These are phyloP conservation scores for Microbotryum silenes-acaulis DNA, from an alignment of 1,284 basidiomycete genomes.

Conservation along the genomic window DNA sequence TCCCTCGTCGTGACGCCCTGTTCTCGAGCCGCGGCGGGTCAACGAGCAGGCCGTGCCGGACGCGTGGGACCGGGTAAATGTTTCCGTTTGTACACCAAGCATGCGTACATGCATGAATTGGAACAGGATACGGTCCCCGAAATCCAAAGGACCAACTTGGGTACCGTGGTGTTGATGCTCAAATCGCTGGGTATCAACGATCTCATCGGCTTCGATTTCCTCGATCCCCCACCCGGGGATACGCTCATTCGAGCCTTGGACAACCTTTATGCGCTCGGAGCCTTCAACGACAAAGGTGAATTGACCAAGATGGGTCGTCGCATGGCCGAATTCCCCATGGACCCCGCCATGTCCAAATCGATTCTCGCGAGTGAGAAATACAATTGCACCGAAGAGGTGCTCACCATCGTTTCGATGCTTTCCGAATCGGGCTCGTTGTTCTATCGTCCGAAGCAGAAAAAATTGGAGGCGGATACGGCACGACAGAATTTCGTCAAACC, in stretches of 20 bases:
- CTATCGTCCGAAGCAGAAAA: conserved; percentile 86
- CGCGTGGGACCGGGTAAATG: conserved; percentile 98
- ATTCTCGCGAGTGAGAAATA: conserved; percentile 94
- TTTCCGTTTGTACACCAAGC: conserved; percentile 69
- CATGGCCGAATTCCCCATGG: conserved; percentile 95
- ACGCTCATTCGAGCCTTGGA: conserved; percentile 95
- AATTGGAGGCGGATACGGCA: conserved; percentile 72
- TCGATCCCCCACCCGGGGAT: conserved; percentile 73
- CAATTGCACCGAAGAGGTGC: conserved; percentile 90
- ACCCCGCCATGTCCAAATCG: conserved; percentile 93
- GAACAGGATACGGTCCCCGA: conserved; percentile 56
- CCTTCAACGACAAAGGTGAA: conserved; percentile 91
- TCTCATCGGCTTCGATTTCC: conserved; percentile 55
- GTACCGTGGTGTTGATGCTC: conserved; percentile 53
- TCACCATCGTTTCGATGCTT: conserved; percentile 97
- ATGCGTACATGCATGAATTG: conserved; percentile 56
- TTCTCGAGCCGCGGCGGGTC: conserved; percentile 92
- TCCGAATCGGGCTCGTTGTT: conserved; percentile 91
- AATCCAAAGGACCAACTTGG: conserved; percentile 49
- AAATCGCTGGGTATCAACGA: conserved; percentile 58
- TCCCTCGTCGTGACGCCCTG: conserved; percentile 89
- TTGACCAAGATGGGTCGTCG: conserved; percentile 88
- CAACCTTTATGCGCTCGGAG: conserved; percentile 87
- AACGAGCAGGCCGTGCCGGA: conserved; percentile 91
- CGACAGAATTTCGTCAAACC: conserved; percentile 89